phyloP scores from a whole-genome alignment of 176 grass and related monocot genomes.

The Urochloa ruziziensis region DNA sequence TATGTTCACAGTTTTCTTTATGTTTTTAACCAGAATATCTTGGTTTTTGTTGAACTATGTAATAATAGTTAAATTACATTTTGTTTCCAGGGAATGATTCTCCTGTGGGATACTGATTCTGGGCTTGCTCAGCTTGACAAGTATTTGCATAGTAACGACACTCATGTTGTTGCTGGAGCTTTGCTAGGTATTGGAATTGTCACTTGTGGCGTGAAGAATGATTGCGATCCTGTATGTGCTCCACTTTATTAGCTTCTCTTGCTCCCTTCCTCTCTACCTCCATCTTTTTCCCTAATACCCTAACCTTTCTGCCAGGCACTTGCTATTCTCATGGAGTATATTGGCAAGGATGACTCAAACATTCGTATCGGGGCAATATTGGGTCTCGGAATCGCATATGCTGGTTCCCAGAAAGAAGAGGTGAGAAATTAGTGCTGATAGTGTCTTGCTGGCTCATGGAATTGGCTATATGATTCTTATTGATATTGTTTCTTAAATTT shows the following conservation, averaged over 20 bases:
- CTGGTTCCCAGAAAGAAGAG: conserved; percentile 93
- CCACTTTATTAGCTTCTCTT: conserved; percentile 11
- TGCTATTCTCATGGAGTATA: conserved; percentile 87
- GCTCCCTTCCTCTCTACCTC: too few species aligned
- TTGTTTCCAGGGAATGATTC: conserved; percentile 87
- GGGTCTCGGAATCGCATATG: conserved; percentile 95
- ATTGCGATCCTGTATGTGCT: conserved; percentile 85
- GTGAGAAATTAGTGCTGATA: conserved; percentile 25
- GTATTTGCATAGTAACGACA: conserved; percentile 84
- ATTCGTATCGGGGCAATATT: conserved; percentile 93
- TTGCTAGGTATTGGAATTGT: conserved; percentile 90
- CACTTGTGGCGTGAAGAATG: conserved; percentile 89
- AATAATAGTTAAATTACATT: neutral
- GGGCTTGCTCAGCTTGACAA: conserved; percentile 94
- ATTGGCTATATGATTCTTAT: conserved; percentile 8
- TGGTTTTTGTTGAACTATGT: conserved; percentile 4
- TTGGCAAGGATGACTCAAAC: conserved; percentile 82
- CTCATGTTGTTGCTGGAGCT: conserved; percentile 96
- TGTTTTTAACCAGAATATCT: neutral
- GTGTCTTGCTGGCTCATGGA: neutral
- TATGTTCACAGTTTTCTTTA: conserved; percentile 33
- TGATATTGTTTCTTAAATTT: conserved; percentile 34
- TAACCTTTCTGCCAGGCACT: conserved; percentile 55
- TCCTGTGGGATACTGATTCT: conserved; percentile 89
- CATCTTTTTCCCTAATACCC: neutral